A percentile compares a stretch with the other conserved stretches of the same genome.
phyloP scores from a whole-genome alignment of 2,329 filamentous ascomycete species.

The Curvularia eragrostidis region DNA sequence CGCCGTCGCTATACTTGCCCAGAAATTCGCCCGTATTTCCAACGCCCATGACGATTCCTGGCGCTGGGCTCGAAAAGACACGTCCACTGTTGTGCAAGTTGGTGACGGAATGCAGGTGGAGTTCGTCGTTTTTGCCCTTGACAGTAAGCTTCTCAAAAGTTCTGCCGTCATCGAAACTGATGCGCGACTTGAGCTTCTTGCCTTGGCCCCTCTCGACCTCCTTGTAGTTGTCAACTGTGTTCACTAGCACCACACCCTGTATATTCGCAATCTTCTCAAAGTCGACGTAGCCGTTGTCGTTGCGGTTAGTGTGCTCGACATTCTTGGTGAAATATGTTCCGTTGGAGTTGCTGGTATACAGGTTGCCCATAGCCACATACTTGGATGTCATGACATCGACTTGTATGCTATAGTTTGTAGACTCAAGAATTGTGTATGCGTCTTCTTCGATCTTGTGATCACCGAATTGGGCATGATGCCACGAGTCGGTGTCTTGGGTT shows the following conservation, averaged over 20 bases:
- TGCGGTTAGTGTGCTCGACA: conserved; percentile 89
- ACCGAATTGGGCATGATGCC: conserved; percentile 91
- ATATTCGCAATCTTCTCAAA: conserved; percentile 94
- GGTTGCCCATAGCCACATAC: conserved; percentile 76
- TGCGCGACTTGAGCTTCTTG: conserved; percentile 78
- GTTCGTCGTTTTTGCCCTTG: conserved; percentile 66
- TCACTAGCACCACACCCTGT: conserved; percentile 90
- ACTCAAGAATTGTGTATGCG: conserved; percentile 92
- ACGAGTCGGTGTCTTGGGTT: conserved; percentile 79
- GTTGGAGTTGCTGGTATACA: conserved; percentile 97
- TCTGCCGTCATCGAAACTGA: conserved; percentile 94
- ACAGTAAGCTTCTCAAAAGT: conserved; percentile 78
- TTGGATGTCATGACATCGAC: conserved; percentile 83
- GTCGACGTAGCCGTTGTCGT: conserved; percentile 77
- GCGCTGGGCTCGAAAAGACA: conserved; percentile 91
- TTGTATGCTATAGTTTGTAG: conserved; percentile 97
- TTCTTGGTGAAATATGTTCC: conserved; percentile 95
- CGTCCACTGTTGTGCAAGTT: conserved; percentile 80
- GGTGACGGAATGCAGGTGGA: conserved; percentile 94
- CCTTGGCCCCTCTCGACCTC: conserved; percentile 64
- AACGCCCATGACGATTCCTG: conserved; percentile 90
- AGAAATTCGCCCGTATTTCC: conserved; percentile 85
- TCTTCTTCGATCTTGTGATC: conserved; percentile 83
- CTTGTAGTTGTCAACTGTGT: conserved; percentile 85
- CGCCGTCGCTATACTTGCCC: conserved; percentile 72